Base-by-base conservation (phyloP, 352 stramenopile species). In the Phytophthora pinifolia region DNA sequence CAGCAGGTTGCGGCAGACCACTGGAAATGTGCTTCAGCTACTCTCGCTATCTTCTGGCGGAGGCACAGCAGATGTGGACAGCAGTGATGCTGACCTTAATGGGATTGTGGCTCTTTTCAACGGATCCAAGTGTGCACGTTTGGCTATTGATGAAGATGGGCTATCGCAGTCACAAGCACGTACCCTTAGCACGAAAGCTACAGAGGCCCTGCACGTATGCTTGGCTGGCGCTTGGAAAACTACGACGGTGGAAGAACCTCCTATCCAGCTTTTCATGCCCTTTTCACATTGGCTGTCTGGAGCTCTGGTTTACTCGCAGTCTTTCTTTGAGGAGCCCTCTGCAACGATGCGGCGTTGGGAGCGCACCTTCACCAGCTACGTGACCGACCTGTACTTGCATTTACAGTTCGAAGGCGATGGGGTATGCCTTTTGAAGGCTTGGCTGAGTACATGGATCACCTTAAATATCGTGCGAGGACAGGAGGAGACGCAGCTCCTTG, bases 341-440 rank as follows among this genome's bases (percentile, higher is more conserved):
- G 22, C 46, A 29, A 51, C 42, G 2, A 66, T 66, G 37, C 53
- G 62, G 34, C 42, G 46, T 22, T 86, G 75, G 75, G 75, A 86
- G 37, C 63, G 64, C 34, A 60, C 56, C 6, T 83, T 83, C 32
- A 61, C 39, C 0, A 60, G 70, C 38, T 75, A 79, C 29, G 47
- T 78, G 36, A 71, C 65, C 0, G 60, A 74, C 33, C 15, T 89
- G 48, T 92, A 89, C 33, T 54, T 92, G n/a, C 71, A 59, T 1
- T 22, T 89, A 5, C 54, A 92, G 51, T 92, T 87, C 39, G 32
- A 72, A 35, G 53, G 46, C 27, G 52, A 69, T 25, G 45, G 47
- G 20, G 1, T 25, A 3, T 46, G 35, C 6, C 57, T 92, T 0
- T 38, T 79, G 0, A 33, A 36, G 7, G 35, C 59, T 7, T 92